Evolutionary conservation across 148 eudicot genomes (phyloP).

Genomic region (Mesembryanthemum crystallinum): DNA sequence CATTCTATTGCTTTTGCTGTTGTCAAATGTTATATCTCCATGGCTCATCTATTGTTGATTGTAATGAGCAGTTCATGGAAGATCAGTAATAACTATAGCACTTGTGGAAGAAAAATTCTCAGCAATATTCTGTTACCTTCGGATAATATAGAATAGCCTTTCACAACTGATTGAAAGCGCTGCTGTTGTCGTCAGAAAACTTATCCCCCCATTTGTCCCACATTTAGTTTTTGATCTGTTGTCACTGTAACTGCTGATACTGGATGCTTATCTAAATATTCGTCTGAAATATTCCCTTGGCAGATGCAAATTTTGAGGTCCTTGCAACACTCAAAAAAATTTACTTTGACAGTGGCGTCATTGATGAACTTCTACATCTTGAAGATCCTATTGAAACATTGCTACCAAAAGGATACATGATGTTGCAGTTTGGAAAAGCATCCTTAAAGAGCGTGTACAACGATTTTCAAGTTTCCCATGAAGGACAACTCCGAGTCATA

Average conservation of each 20-base stretch:
- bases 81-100: not conserved
- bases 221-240: not conserved
- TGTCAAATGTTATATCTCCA: not conserved
- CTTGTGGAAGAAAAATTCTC: not conserved
- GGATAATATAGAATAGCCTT: not conserved
- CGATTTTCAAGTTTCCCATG: constrained; percentile 52
- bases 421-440: constrained; percentile 50
- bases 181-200: not conserved
- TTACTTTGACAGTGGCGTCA: constrained; percentile 49
- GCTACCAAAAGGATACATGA: constrained; percentile 40
- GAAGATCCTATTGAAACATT: constrained; percentile 42
- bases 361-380: constrained; percentile 52
- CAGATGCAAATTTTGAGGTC: constrained; percentile 43
- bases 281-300: constrained; percentile 18
- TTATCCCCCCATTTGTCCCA: not conserved
- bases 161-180: not conserved
- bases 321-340: constrained; percentile 41
- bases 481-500: constrained; percentile 61
- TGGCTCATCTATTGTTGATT: not conserved
- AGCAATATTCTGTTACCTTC: not conserved
- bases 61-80: constrained; percentile 1
- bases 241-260: not conserved
- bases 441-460: constrained; percentile 53
- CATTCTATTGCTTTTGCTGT: constrained; percentile 5
- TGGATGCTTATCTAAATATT: constrained; percentile 8